Base-by-base conservation (phyloP, 2,329 filamentous ascomycete species). In the Cercospora citrullina region DNA sequence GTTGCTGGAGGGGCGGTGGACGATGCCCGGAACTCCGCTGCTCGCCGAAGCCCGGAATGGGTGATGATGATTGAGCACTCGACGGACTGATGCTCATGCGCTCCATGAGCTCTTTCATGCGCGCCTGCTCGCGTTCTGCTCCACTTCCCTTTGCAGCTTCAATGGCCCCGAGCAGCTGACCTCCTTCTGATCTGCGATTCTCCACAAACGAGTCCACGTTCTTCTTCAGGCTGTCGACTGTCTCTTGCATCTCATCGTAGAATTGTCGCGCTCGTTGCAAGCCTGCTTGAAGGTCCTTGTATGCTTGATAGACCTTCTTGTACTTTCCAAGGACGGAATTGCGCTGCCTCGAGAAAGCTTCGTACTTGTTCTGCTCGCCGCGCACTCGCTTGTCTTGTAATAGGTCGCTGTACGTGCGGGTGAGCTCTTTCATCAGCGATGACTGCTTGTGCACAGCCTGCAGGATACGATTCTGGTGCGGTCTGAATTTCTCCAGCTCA, bases 381-480 rank as follows among this genome's bases (percentile, higher is more conserved):
- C 93, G 88, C 14, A 99, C 94, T 65, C 95, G 88, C 83, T 96
- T 97, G 80, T 99, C 95, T 79, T 97, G 94, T 42, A 98, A 82
- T 7, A 99, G 85, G 68, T 90, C 88, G 75, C 94, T 94, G 80
- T 98, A 98, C 0, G 91, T 89, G 42, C 88, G 86, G 0, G 93
- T 97, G 57, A 99, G 85, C 74, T 99, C 95, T 80, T 98, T 98
- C 89, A 99, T 93, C 64, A 99, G 82, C 0, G 92, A 90, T 0
- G 92, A 89, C 79, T 99, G 95, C 81, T 97, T 99, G 81, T 99
- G 95, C 70, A 93, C 96, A 14, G 95, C 94, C 79, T 97, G 93
- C 8, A 97, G 83, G 16, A 99, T 86, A 36, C 95, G 89, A 75
- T 91, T 97, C 77, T 98, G 95, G 75, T 97, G 92, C 30, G 93